Percentiles rank a stretch among this genome's conserved stretches.
phyloP scores from a whole-genome alignment of 306 rosid species.

The Morella rubra region DNA sequence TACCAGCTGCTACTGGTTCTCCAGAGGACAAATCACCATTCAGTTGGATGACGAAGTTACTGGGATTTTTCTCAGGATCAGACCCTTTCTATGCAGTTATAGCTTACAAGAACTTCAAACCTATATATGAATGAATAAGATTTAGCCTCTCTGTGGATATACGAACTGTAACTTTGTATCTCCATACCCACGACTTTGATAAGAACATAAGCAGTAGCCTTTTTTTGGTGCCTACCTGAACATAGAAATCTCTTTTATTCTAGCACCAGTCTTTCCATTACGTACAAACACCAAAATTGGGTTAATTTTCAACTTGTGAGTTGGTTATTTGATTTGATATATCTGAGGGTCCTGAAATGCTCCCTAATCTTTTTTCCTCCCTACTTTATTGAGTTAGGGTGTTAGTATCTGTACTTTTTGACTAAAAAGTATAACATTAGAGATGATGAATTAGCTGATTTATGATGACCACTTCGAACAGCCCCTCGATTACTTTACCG shows the following conservation, averaged over 20 bases:
- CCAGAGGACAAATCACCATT: constrained; percentile 46
- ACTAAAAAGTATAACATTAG: too few relatives aligned
- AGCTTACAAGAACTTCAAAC: constrained; percentile 76
- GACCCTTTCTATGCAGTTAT: constrained; percentile 81
- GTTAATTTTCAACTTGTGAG: not conserved
- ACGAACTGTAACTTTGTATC: not conserved
- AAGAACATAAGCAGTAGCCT: not conserved
- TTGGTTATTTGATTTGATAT: not conserved
- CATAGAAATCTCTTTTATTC: not conserved
- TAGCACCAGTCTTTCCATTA: not conserved
- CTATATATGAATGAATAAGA: constrained; percentile 34
- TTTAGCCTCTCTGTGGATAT: not conserved
- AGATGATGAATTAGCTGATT: too few relatives aligned
- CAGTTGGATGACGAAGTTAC: constrained; percentile 47
- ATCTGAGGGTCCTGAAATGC: not conserved
- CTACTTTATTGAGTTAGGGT: too few relatives aligned
- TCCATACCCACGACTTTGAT: not conserved
- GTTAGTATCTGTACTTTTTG: too few relatives aligned
- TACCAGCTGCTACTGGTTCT: constrained; percentile 36
- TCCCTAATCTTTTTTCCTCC: too few relatives aligned
- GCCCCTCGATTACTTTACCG: too few relatives aligned
- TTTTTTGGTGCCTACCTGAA: too few relatives aligned
- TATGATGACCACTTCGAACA: too few relatives aligned
- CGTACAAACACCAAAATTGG: not conserved
- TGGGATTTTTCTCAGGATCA: constrained; percentile 58